Evolutionary conservation across 192 early-diverging fungal species (phyloP).

Genomic region (Phycomyces nitens): DNA sequence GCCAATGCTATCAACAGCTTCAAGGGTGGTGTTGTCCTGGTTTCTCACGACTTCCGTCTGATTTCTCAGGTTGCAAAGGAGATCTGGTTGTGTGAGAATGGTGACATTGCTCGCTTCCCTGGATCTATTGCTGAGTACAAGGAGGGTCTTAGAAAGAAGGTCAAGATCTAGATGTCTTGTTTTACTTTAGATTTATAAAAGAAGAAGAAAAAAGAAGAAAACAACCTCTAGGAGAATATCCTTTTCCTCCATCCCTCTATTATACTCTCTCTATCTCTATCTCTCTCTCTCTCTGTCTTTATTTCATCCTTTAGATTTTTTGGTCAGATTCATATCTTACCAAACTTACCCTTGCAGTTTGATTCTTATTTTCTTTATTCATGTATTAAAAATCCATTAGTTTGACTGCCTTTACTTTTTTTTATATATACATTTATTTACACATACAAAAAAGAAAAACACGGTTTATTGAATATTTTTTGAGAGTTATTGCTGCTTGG

Average conservation of each 20-base stretch:
- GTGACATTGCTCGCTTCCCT: constrained; percentile 66
- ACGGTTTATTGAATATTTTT: too few species aligned
- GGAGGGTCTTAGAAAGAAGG: constrained; percentile 78
- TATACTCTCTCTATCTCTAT: constrained; percentile 1
- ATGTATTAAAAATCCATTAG: too few species aligned
- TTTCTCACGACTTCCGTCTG: constrained; percentile 98
- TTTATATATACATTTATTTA: too few species aligned
- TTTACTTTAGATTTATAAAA: not conserved
- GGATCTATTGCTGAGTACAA: constrained; percentile 92
- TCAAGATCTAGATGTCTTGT: constrained; percentile 47
- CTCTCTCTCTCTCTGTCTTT: not conserved
- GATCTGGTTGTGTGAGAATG: constrained; percentile 91
- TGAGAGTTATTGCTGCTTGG: too few species aligned
- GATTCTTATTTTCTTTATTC: too few species aligned
- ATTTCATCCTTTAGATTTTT: not conserved
- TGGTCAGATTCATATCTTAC: too few species aligned
- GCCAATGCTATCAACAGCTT: constrained; percentile 95
- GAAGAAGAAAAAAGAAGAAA: not conserved
- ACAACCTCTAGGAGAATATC: not conserved
- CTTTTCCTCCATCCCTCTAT: not conserved
- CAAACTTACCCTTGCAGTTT: too few species aligned
- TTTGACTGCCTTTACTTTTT: too few species aligned
- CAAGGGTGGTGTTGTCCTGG: constrained; percentile 94
- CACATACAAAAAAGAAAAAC: too few species aligned
- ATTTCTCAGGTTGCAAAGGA: constrained; percentile 94